These are phyloP conservation scores for Venturia asperata DNA, from an alignment of 2,329 filamentous ascomycete genomes.

Conservation along the genomic window DNA sequence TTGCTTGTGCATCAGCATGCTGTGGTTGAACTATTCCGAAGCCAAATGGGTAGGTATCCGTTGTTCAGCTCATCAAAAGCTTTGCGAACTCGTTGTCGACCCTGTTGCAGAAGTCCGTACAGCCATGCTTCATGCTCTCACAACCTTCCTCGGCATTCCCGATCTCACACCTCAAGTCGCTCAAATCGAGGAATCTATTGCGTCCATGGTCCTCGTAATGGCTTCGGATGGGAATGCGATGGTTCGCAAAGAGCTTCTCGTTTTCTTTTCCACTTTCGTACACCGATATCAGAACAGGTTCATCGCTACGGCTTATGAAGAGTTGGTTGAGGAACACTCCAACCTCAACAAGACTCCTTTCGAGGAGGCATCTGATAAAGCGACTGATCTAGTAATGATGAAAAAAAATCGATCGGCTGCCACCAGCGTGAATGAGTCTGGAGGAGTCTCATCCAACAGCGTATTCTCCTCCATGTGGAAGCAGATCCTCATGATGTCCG, in stretches of 20 bases:
- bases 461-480: constrained; percentile 94
- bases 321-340: constrained; percentile 69
- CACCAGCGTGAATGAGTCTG: constrained; percentile 24
- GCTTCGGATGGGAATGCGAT: constrained; percentile 88
- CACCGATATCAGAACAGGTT: constrained; percentile 89
- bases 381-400: background rate
- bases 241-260: constrained; percentile 85
- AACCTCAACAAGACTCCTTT: constrained; percentile 11
- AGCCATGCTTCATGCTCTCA: constrained; percentile 87
- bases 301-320: constrained; percentile 83
- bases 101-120: constrained; percentile 87
- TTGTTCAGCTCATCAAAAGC: constrained; percentile 72
- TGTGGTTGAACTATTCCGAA: constrained; percentile 85
- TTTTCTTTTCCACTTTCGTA: constrained; percentile 90
- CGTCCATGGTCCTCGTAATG: constrained; percentile 84
- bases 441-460: constrained; percentile 62
- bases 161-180: constrained; percentile 87
- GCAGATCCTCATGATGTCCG: constrained; percentile 79
- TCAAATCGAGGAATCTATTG: constrained; percentile 83
- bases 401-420: constrained; percentile 16
- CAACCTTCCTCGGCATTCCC: constrained; percentile 87
- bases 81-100: constrained; percentile 76
- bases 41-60: constrained; percentile 95
- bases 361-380: background rate
- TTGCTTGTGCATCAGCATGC: constrained; percentile 87